phyloP scores from a whole-genome alignment of 805 yeast genomes.

The Candida peoriensis region DNA sequence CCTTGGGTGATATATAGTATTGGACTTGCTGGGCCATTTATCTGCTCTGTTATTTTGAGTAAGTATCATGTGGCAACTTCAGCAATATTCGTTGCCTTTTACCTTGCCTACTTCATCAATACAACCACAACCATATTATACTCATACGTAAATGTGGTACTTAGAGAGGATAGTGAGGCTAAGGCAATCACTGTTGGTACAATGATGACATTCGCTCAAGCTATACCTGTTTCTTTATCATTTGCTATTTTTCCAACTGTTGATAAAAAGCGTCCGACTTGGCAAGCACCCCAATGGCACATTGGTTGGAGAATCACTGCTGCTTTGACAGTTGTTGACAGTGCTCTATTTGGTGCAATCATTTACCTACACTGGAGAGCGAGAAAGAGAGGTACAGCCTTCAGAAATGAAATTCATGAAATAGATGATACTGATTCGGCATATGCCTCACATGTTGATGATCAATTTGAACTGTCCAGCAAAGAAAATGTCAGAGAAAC shows the following conservation, averaged over 20 bases:
- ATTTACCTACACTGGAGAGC: background rate
- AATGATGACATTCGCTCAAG: slow-evolving; percentile 45
- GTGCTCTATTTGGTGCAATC: slow-evolving; percentile 1
- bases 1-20: slow-evolving; percentile 2
- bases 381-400: background rate
- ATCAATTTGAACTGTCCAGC: background rate
- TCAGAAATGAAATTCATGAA: background rate
- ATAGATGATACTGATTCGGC: background rate
- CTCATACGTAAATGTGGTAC: slow-evolving; percentile 53
- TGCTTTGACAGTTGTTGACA: background rate
- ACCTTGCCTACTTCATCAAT: slow-evolving; percentile 51
- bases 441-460: background rate
- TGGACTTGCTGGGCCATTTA: slow-evolving; percentile 18
- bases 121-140: slow-evolving; percentile 55
- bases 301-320: slow-evolving; percentile 4
- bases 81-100: slow-evolving; percentile 56
- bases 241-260: slow-evolving; percentile 5
- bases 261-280: background rate
- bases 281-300: slow-evolving; percentile 7
- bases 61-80: slow-evolving; percentile 49
- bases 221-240: slow-evolving; percentile 1
- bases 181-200: slow-evolving; percentile 45
- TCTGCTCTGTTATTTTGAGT: slow-evolving; percentile 47
- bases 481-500: background rate
- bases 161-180: slow-evolving; percentile 46